These are phyloP conservation scores for Porcisia deanei DNA, from an alignment of 208 protist genomes.

Conservation along the genomic window DNA sequence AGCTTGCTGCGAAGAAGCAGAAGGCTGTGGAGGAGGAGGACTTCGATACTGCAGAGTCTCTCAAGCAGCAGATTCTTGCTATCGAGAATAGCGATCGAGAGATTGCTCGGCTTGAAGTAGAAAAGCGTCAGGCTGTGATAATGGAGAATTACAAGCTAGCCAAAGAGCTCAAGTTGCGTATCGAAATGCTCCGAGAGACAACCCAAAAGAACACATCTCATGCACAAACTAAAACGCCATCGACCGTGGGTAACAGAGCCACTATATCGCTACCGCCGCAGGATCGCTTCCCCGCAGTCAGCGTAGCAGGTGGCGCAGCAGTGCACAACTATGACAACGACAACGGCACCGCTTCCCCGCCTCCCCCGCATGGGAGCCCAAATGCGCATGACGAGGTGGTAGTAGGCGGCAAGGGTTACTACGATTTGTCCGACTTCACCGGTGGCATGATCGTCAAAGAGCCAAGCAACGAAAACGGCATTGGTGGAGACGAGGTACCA, in stretches of 20 bases:
- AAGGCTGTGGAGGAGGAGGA: conserved; percentile 82
- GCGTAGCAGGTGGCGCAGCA: not conserved
- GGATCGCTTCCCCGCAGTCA: not conserved
- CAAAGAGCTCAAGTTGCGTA: conserved; percentile 80
- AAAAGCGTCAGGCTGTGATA: conserved; percentile 70
- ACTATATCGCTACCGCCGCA: not conserved
- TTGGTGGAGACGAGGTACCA: conserved; percentile 27
- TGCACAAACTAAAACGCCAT: not conserved
- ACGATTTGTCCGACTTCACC: conserved; percentile 44
- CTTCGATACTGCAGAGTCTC: conserved; percentile 78
- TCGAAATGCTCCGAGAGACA: conserved; percentile 48
- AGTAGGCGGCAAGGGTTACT: conserved; percentile 67
- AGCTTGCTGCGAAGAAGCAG: conserved; percentile 62
- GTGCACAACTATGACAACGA: not conserved
- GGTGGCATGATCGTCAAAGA: conserved; percentile 8
- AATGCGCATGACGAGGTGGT: conserved; percentile 61
- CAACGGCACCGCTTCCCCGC: not conserved
- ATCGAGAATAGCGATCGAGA: conserved; percentile 46
- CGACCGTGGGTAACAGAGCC: not conserved
- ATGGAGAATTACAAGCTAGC: conserved; percentile 80
- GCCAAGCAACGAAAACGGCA: conserved; percentile 4
- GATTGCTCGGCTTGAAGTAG: conserved; percentile 60
- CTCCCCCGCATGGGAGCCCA: not conserved
- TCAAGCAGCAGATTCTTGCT: conserved; percentile 63
- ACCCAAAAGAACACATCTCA: conserved; percentile 11